A percentile compares a stretch with the other conserved stretches of the same genome.
Evolutionary conservation across 1,284 basidiomycete species (phyloP).

Genomic region (Kalmanozyma brasiliensis): DNA sequence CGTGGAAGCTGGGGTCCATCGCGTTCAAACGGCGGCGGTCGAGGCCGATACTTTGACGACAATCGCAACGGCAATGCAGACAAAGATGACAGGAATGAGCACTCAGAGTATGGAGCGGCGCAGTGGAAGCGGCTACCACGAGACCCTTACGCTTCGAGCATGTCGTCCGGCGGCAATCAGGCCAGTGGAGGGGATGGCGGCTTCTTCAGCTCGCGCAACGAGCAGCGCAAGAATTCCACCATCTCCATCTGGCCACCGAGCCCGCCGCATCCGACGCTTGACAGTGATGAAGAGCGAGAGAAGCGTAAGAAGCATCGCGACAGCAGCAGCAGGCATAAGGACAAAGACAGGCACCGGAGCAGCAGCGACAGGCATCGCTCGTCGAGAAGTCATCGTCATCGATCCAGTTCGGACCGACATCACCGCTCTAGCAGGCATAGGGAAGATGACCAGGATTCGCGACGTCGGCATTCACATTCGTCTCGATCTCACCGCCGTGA

Average conservation of each 20-base stretch:
- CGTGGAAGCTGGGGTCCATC: constrained; percentile 8
- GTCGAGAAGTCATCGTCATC: constrained; percentile 23
- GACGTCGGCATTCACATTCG: constrained; percentile 17
- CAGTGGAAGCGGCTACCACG: constrained; percentile 46
- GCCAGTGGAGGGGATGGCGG: constrained; percentile 16
- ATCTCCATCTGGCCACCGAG: constrained; percentile 57
- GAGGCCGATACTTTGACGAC: constrained; percentile 34
- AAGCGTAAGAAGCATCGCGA: constrained; percentile 30
- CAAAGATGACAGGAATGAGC: neutral
- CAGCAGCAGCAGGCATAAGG: constrained; percentile 23
- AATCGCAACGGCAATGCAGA: neutral
- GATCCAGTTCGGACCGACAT: constrained; percentile 18
- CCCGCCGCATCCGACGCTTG: constrained; percentile 42
- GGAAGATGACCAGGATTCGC: constrained; percentile 23
- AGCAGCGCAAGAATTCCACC: constrained; percentile 52
- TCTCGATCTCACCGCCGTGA: constrained; percentile 19
- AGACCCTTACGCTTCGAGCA: constrained; percentile 37
- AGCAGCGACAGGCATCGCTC: constrained; percentile 31
- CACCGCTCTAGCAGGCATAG: constrained; percentile 25
- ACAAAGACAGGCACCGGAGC: constrained; percentile 20
- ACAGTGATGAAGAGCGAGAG: constrained; percentile 50
- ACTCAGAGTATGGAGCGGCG: constrained; percentile 34
- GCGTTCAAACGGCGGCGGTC: constrained; percentile 1
- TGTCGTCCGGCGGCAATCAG: constrained; percentile 8
- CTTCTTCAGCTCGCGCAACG: constrained; percentile 48